Percentiles rank a stretch among this genome's conserved stretches.
Evolutionary conservation across 345 rosid species (phyloP).

Genomic region (Eucalyptus regnans): DNA sequence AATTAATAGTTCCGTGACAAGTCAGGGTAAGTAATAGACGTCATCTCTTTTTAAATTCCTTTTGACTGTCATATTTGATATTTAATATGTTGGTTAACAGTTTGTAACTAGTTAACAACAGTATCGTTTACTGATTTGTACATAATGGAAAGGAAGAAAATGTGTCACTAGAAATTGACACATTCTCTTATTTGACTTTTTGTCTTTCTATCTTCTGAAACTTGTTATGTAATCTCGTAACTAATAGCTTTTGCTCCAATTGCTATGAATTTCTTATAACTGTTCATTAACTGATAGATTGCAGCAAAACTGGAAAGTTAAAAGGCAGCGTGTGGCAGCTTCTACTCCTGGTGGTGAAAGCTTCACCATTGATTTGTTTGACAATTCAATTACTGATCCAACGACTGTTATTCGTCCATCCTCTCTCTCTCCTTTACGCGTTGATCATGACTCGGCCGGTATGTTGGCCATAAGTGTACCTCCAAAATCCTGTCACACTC

Average conservation of each 20-base stretch:
- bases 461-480: constrained; percentile 87
- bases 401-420: constrained; percentile 36
- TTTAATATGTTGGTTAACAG: background rate
- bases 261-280: background rate
- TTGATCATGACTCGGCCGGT: constrained; percentile 85
- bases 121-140: background rate
- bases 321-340: constrained; percentile 73
- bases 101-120: background rate
- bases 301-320: constrained; percentile 99
- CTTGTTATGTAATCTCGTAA: background rate
- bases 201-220: background rate
- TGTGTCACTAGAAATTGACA: background rate
- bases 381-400: constrained; percentile 44
- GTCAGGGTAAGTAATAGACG: background rate
- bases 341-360: constrained; percentile 62
- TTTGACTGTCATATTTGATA: background rate
- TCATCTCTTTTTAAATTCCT: background rate
- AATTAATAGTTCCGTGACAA: background rate
- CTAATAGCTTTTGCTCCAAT: background rate
- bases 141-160: background rate
- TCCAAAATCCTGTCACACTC: constrained; percentile 53
- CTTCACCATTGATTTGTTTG: constrained; percentile 80
- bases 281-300: constrained; percentile 46
- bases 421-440: constrained; percentile 52
- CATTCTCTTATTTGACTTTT: background rate